These are phyloP conservation scores for Isoetes taiwanensis DNA, from an alignment of 75 land plant genomes.

Conservation along the genomic window DNA sequence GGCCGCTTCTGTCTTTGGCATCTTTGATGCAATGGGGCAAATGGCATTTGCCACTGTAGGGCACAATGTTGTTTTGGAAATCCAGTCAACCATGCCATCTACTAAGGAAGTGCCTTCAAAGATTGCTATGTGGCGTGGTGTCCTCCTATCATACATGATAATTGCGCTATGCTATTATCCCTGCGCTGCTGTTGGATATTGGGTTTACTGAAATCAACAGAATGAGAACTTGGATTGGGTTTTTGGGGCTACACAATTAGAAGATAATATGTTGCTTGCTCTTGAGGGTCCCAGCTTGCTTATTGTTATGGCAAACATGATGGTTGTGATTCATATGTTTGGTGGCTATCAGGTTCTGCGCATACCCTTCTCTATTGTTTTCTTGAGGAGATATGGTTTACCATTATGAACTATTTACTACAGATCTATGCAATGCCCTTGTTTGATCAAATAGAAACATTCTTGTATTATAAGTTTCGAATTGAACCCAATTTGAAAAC, in stretches of 20 bases:
- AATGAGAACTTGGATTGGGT: not conserved
- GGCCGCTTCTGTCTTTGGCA: not conserved
- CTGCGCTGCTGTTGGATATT: not conserved
- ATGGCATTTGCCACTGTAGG: not conserved
- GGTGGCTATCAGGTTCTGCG: not conserved
- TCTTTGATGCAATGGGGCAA: not conserved
- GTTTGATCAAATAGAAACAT: not conserved
- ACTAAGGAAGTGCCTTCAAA: not conserved
- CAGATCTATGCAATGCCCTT: not conserved
- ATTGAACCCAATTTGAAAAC: not conserved
- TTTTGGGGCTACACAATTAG: too few species aligned
- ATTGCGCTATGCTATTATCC: not conserved
- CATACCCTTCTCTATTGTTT: not conserved
- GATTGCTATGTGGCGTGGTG: not conserved
- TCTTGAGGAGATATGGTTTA: not conserved
- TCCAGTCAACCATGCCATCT: not conserved
- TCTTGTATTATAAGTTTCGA: not conserved
- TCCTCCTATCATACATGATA: not conserved
- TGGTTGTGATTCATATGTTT: not conserved
- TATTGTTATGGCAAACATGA: not conserved
- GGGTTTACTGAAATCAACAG: not conserved
- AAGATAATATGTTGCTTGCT: not conserved
- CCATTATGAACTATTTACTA: too few species aligned
- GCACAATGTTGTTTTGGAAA: not conserved
- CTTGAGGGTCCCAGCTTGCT: not conserved